Base-by-base conservation (phyloP, 305 asterid species). In the Lippia alba region DNA sequence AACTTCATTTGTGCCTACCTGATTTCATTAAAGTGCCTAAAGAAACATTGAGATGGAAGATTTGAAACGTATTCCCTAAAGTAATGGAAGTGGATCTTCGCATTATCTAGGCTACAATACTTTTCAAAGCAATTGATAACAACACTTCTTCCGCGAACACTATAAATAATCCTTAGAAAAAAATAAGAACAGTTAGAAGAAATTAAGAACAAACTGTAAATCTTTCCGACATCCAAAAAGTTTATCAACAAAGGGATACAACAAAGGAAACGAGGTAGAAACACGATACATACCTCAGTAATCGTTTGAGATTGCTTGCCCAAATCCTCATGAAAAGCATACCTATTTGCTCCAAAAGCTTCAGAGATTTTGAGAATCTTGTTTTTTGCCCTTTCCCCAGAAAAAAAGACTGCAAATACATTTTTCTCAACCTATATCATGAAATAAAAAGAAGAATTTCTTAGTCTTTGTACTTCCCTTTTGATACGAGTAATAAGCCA, bases 311-410 rank as follows among this genome's bases (percentile, higher is more conserved):
- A 81, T 74, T 91, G 97, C 71, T 92, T 91, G 84, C 82, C 74
- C 61, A 83, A 73, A 72, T 92, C 98, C 84, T 95, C 99, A 15
- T 75, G 65, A 75, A 87, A 86, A 56, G 96, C 72, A 72, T 95
- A 95, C 36, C 98, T 93, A 80, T 92, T 95, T 71, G 98, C 99
- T 75, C 99, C 98, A 88, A 95, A 92, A 73, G 99, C 98, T 74
- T 95, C 99, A 82, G 96, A 95, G 80, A 95, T 95, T 80, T 95
- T 95, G 74, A 89, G 91, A 76, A 92, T 85, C 82, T 91, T 95
- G 83, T 61, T 84, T 86, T 84, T 95, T 39, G 95, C 91, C 78
- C 94, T 87, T 82, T 95, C 99, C 76, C 99, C 98, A 83, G 99
- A 95, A 83, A 84, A 95, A 91, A 95, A 95, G 69, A 89, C 88